Base-by-base conservation (phyloP, 805 yeast species). In the Wickerhamomyces silvicola region DNA sequence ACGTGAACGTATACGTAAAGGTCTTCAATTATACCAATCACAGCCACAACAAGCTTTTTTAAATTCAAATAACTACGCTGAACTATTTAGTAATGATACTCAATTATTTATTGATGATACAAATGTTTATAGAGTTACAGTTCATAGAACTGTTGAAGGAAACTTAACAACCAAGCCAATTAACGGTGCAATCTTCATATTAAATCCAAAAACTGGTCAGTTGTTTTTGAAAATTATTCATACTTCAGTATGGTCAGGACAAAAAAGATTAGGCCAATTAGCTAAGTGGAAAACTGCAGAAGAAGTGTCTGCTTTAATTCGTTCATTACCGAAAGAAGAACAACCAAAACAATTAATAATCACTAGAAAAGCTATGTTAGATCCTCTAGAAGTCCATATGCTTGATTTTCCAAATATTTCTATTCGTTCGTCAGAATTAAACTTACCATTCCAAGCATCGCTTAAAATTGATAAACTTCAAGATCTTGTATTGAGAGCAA, bases 211-310 rank as follows among this genome's bases (percentile, higher is more conserved):
- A 44, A 75, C 88, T 1, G 98, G 98, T 22, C 96, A 88, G 52
- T 58, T 92, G 31, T 87, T 83, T 52, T 66, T 92, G 57, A 86
- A 85, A 52, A 75, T 92, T 33, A 85, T 92, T 37, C 97, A 90
- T 50, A 85, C 94, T 0, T 82, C 94, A 6, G 95, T 86, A 2
- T 92, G 96, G 94, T 81, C 95, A 4, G 99, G 99, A 13, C 97
- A 92, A 56, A 88, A 86, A 50, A 80, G 97, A 47, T 68, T 90
- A 38, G 81, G 92, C 18, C 97, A 92, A 52, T 62, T 92, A 42
- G 88, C 97, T 2, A 92, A 92, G 54, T 92, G 98, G 98, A 92
- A 90, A 55, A 79, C 97, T 2, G 97, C 98, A 0, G 99, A 92
- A 59, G 97, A 90, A 57, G 94, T 86, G 15, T 90, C 96, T 11